A percentile compares a stretch with the other conserved stretches of the same genome.
These are phyloP conservation scores for Terana coerulea DNA, from an alignment of 768 basidiomycete genomes.

Conservation along the genomic window DNA sequence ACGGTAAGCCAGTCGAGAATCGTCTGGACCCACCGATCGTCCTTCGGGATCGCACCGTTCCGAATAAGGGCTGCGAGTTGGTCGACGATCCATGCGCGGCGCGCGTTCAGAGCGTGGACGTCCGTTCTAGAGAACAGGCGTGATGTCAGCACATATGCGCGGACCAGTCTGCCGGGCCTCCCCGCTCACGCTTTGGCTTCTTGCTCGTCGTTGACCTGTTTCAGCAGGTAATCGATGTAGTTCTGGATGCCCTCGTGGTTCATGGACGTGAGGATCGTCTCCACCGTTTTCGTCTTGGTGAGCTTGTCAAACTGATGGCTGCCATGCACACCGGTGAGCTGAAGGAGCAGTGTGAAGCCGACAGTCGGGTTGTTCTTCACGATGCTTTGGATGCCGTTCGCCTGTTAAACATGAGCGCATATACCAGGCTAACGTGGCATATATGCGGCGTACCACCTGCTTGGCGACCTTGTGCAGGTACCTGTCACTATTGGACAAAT, in stretches of 20 bases:
- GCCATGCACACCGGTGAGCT: constrained; percentile 80
- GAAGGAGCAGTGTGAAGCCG: constrained; percentile 81
- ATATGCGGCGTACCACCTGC: constrained; percentile 58
- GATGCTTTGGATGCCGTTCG: constrained; percentile 67
- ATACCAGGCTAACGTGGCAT: background rate
- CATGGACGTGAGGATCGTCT: constrained; percentile 75
- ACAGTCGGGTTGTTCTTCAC: constrained; percentile 73
- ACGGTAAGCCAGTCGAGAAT: constrained; percentile 81
- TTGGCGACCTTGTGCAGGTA: constrained; percentile 87
- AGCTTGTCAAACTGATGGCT: constrained; percentile 87
- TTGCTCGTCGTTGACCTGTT: constrained; percentile 48
- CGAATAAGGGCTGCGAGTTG: constrained; percentile 77
- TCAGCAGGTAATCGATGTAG: constrained; percentile 72
- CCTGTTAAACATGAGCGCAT: constrained; percentile 42
- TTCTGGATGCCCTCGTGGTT: constrained; percentile 67
- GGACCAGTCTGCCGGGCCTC: too few species aligned
- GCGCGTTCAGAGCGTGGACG: constrained; percentile 44
- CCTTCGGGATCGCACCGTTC: constrained; percentile 75
- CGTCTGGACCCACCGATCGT: constrained; percentile 70
- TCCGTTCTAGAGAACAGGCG: constrained; percentile 34
- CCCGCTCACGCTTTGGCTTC: constrained; percentile 12
- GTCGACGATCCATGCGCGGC: constrained; percentile 81
- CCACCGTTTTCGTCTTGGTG: constrained; percentile 90
- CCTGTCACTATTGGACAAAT: constrained; percentile 83
- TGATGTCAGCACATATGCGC: background rate